These are phyloP conservation scores for Besnoitia besnoiti DNA, from an alignment of 169 alveolate genomes.

Conservation along the genomic window DNA sequence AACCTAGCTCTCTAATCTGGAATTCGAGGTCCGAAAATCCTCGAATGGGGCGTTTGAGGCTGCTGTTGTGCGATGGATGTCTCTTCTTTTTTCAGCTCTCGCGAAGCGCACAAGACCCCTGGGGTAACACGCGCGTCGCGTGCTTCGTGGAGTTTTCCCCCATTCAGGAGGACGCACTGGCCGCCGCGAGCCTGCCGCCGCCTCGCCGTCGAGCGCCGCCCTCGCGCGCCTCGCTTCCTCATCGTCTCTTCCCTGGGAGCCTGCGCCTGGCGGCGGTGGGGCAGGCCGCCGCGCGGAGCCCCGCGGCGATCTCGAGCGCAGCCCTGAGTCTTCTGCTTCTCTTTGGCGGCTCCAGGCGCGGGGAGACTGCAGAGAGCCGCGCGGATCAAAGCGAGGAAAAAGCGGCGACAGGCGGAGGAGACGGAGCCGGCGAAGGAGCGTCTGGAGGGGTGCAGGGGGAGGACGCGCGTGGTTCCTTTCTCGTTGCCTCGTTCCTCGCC, in stretches of 20 bases:
- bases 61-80: background rate
- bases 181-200: background rate
- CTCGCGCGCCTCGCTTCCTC: too few species aligned
- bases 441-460: too few species aligned
- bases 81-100: background rate
- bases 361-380: background rate
- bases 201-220: background rate
- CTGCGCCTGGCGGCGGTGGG: background rate
- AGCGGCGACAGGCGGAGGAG: too few species aligned
- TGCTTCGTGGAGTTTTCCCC: background rate
- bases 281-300: background rate
- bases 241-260: background rate
- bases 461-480: background rate
- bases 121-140: background rate
- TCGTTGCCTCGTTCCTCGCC: background rate
- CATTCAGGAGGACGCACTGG: background rate
- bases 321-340: background rate
- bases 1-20: too few species aligned
- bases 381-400: too few species aligned
- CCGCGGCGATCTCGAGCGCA: background rate
- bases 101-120: background rate
- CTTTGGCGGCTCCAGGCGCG: background rate
- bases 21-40: too few species aligned
- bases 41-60: too few species aligned
- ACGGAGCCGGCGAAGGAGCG: too few species aligned